Evolutionary conservation across 2,329 filamentous ascomycete species (phyloP).

Genomic region (Cryphonectria japonica): DNA sequence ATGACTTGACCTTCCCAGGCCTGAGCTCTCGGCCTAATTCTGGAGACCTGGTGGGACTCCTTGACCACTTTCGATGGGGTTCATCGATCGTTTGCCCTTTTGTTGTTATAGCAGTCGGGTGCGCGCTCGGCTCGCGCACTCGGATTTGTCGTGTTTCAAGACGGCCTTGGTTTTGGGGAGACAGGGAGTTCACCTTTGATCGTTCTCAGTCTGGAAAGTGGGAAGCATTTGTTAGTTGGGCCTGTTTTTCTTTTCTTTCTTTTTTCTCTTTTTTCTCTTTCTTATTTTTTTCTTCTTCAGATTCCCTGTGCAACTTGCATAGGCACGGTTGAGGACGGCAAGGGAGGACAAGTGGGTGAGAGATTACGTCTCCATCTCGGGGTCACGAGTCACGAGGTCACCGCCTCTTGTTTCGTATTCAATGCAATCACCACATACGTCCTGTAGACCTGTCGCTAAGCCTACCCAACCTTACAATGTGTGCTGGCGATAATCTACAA

Average conservation of each 20-base stretch:
- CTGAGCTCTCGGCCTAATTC: slow-evolving; percentile 1
- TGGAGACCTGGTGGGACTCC: slow-evolving; percentile 2
- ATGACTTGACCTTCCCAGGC: not conserved
- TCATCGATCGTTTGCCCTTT: not conserved
- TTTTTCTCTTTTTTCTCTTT: not conserved
- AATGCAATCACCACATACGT: not conserved
- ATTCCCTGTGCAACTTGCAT: not conserved
- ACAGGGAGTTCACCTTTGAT: not conserved
- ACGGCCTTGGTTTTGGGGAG: not conserved
- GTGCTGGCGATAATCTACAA: not conserved
- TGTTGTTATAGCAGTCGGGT: not conserved
- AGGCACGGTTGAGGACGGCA: not conserved
- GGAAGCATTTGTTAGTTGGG: not conserved
- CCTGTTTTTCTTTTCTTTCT: not conserved
- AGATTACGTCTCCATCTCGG: not conserved
- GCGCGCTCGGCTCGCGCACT: not conserved
- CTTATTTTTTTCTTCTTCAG: too few relatives aligned
- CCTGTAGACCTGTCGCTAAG: not conserved
- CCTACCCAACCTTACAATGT: too few relatives aligned
- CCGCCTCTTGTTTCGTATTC: not conserved
- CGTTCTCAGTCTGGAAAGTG: not conserved
- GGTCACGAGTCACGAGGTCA: not conserved
- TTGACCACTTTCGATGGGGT: not conserved
- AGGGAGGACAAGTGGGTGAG: not conserved
- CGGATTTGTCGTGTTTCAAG: not conserved